Evolutionary conservation across 2,329 filamentous ascomycete genomes (phyloP), one percentile per base, ranked within the genome.

Genomic region (Pestalotiopsis sp.): DNA sequence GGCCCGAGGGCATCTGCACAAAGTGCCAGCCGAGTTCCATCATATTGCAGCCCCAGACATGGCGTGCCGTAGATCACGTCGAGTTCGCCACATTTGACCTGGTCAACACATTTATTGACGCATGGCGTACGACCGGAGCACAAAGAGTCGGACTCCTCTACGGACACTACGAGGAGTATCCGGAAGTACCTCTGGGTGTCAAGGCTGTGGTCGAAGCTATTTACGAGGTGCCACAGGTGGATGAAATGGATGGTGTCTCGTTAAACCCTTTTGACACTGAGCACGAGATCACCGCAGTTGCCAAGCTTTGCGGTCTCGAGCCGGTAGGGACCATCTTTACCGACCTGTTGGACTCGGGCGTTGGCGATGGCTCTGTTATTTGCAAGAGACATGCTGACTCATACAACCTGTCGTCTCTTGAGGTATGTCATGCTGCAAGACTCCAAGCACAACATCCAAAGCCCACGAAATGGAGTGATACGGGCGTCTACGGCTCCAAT

Each of bases 1-100:
- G 96, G 90, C 96, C 96, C 3, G 94, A 97, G 74, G 96, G 96
- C 17, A 98, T 99, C 72, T 99, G 96, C 82, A 97, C 93, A 68
- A 99, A 98, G 79, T 99, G 96, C 75, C 97, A 99, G 77, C 96
- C 96, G 7, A 97, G 95, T 71, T 95, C 96, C 67, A 99, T 99
- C 76, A 97, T 94, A 11, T 83, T 99, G 65, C 94, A 98, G 77
- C 94, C 94, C 4, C 96, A 99, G 79, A 86, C 91, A 22, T 99
- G 95, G 79, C 93, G 96, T 64, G 98, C 96, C 93, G 94, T 99
- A 3, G 96, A 99, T 75, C 96, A 99, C 78, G 96, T 99, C 70
- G 97, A 99, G 79, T 98, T 99, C 77, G 91, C 95, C 1, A 91
- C 92, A 1, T 90, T 94, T 3, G 86, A 89, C 66, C 88, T 98